phyloP scores from a whole-genome alignment of 805 yeast species.

The Huiozyma naganishii region DNA sequence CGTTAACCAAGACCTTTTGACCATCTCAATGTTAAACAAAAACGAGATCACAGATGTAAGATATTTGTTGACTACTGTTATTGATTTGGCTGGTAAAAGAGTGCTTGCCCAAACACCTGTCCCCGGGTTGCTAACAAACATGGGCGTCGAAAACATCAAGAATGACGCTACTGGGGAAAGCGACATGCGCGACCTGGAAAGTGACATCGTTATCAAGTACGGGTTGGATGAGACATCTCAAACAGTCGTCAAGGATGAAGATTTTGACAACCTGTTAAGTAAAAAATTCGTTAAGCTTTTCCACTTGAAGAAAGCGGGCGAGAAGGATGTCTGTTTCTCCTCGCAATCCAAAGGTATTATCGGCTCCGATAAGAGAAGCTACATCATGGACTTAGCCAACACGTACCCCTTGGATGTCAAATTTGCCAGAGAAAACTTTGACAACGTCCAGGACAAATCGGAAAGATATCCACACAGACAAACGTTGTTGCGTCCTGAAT shows the following conservation, averaged over 20 bases:
- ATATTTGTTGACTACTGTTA: slow-evolving; percentile 70
- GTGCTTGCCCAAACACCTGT: slow-evolving; percentile 90
- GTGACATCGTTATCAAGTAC: slow-evolving; percentile 48
- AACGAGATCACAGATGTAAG: slow-evolving; percentile 53
- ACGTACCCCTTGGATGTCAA: slow-evolving; percentile 76
- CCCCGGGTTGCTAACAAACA: slow-evolving; percentile 54
- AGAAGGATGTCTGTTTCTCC: slow-evolving; percentile 48
- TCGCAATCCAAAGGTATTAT: slow-evolving; percentile 74
- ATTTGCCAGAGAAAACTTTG: slow-evolving; percentile 52
- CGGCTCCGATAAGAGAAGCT: slow-evolving; percentile 79
- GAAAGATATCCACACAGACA: slow-evolving; percentile 75
- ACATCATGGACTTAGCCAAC: slow-evolving; percentile 74
- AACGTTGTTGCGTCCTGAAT: slow-evolving; percentile 72
- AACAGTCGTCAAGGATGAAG: slow-evolving; percentile 38
- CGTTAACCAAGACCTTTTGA: slow-evolving; percentile 64
- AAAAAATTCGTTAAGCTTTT: slow-evolving; percentile 55
- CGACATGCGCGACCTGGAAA: slow-evolving; percentile 27
- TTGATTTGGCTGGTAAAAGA: slow-evolving; percentile 84
- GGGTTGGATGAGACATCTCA: slow-evolving; percentile 60
- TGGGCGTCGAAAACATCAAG: slow-evolving; percentile 30
- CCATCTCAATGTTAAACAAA: slow-evolving; percentile 58
- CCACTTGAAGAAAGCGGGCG: slow-evolving; percentile 48
- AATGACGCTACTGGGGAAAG: slow-evolving; percentile 35
- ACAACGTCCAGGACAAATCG: slow-evolving; percentile 28
- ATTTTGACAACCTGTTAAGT: slow-evolving; percentile 46